Evolutionary conservation across 495 filamentous ascomycete species (phyloP).

Genomic region (Cladorrhinum samala): DNA sequence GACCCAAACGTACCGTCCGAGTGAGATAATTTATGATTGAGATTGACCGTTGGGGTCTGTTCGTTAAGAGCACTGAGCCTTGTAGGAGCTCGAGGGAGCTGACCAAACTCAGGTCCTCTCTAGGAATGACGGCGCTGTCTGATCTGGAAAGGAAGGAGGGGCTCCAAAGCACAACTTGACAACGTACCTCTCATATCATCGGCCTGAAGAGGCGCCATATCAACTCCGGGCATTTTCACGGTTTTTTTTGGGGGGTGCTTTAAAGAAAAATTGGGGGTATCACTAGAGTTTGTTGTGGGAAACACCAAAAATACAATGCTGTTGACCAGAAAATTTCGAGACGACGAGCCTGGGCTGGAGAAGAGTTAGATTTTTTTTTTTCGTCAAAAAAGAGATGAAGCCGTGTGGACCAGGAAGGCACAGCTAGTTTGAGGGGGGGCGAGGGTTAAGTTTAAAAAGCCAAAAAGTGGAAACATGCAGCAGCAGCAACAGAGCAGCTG

Average conservation of each 20-base stretch:
- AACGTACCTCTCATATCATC: slow-evolving; percentile 45
- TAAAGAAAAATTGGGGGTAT: background rate
- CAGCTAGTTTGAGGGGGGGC: background rate
- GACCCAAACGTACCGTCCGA: too few species aligned
- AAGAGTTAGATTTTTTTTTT: too few species aligned
- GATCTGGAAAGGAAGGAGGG: background rate
- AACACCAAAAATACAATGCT: background rate
- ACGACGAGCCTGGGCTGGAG: background rate
- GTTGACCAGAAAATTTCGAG: background rate
- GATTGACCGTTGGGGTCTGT: too few species aligned
- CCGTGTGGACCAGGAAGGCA: background rate
- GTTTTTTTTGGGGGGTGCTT: slow-evolving; percentile 1
- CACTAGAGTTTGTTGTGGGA: background rate
- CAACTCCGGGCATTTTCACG: slow-evolving; percentile 39
- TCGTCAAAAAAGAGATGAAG: background rate
- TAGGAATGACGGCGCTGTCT: background rate
- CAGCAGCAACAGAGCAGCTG: background rate
- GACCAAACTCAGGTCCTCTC: too few species aligned
- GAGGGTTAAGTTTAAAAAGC: background rate
- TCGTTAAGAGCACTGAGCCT: too few species aligned
- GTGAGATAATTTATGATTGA: background rate
- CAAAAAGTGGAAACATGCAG: background rate
- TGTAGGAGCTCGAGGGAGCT: too few species aligned
- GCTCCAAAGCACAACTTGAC: background rate
- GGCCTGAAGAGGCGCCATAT: slow-evolving; percentile 40